Evolutionary conservation across 2,329 filamentous ascomycete genomes (phyloP).

Genomic region (Colletotrichum abscissum): DNA sequence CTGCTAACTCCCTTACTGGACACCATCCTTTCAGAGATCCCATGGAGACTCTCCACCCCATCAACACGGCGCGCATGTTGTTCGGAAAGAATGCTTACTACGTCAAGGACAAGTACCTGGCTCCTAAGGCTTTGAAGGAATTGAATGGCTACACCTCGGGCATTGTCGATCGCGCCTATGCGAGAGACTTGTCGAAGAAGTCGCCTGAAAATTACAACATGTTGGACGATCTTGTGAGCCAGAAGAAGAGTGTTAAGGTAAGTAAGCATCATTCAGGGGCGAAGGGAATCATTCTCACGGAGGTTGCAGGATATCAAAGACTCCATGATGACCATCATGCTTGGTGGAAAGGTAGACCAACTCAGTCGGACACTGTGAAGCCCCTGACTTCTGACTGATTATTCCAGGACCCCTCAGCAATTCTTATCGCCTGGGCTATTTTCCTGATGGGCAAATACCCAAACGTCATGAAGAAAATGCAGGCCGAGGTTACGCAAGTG

Average conservation of each 20-base stretch:
- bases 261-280: neutral
- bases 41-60: neutral
- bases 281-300: neutral
- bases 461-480: neutral
- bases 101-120: neutral
- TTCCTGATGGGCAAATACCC: neutral
- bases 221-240: neutral
- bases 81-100: neutral
- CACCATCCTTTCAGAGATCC: neutral
- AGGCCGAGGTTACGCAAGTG: neutral
- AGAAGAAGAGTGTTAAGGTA: neutral
- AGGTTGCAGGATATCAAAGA: neutral
- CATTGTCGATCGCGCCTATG: neutral
- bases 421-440: neutral
- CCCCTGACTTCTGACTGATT: neutral
- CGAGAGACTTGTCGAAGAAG: neutral
- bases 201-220: neutral
- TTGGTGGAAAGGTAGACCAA: neutral
- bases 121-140: neutral
- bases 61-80: neutral
- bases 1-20: neutral
- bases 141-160: neutral
- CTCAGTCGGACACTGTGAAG: neutral
- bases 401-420: neutral
- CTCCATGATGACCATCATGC: constrained; percentile 1